Conservation (phyloP, 306 rosid genomes). For the Arachis hypogaea region DNA sequence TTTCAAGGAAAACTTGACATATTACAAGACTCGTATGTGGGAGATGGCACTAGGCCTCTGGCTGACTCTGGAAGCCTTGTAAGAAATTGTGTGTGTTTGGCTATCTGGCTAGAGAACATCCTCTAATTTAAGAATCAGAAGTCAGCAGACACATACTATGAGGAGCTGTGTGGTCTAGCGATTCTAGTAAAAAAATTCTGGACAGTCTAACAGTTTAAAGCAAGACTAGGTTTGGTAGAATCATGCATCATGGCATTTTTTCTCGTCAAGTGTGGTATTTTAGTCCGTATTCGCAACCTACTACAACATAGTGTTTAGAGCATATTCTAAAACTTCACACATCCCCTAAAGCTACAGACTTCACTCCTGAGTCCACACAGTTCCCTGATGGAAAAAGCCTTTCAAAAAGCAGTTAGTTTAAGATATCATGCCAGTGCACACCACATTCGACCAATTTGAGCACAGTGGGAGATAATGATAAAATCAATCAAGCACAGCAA, state of each 20-base stretch:
- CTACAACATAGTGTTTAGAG: neutral
- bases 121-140: slow-evolving; percentile 20
- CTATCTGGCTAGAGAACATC: slow-evolving; percentile 7
- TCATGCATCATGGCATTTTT: slow-evolving; percentile 6
- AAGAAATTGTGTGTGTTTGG: slow-evolving; percentile 16
- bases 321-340: slow-evolving; percentile 16
- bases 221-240: slow-evolving; percentile 12
- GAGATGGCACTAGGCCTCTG: slow-evolving; percentile 6
- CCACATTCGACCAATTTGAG: neutral
- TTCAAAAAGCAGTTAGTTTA: neutral
- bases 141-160: neutral
- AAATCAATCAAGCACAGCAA: neutral
- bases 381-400: neutral
- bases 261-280: neutral
- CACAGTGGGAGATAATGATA: neutral
- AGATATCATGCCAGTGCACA: neutral
- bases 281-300: neutral
- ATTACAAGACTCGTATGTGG: slow-evolving; percentile 1
- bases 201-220: neutral
- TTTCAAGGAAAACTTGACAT: slow-evolving; percentile 19
- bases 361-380: neutral
- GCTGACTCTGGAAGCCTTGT: slow-evolving; percentile 7
- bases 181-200: slow-evolving; percentile 1
- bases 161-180: neutral
- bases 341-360: slow-evolving; percentile 17